Conservation (phyloP, 2,329 filamentous ascomycete genomes). For the Akanthomyces uredinophilus region DNA sequence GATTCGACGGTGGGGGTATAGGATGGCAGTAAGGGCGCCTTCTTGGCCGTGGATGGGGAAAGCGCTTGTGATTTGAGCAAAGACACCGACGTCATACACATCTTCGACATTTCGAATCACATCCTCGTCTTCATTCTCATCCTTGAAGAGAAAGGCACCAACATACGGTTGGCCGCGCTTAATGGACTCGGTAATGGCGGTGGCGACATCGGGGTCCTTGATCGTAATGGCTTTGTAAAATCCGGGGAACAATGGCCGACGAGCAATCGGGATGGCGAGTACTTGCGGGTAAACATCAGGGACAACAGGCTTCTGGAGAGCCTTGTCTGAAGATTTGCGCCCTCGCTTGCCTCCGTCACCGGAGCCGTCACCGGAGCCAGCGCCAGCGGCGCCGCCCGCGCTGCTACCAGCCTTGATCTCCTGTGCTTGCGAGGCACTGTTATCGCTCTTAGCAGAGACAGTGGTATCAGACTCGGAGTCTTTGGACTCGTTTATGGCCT, state of each 20-base stretch:
- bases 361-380: slow-evolving; percentile 35
- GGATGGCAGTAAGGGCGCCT: slow-evolving; percentile 79
- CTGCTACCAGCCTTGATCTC: slow-evolving; percentile 47
- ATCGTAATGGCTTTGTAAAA: slow-evolving; percentile 99
- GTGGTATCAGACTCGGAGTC: slow-evolving; percentile 35
- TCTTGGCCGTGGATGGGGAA: slow-evolving; percentile 88
- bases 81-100: slow-evolving; percentile 93
- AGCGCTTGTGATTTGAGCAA: slow-evolving; percentile 94
- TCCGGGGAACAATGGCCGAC: slow-evolving; percentile 88
- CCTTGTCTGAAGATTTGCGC: slow-evolving; percentile 65
- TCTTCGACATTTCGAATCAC: slow-evolving; percentile 86
- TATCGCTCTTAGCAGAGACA: slow-evolving; percentile 43
- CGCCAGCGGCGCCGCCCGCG: slow-evolving; percentile 47
- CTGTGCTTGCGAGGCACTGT: slow-evolving; percentile 26
- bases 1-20: slow-evolving; percentile 94
- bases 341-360: slow-evolving; percentile 66
- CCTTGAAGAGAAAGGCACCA: slow-evolving; percentile 93
- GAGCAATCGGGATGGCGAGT: slow-evolving; percentile 92
- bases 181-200: slow-evolving; percentile 92
- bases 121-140: slow-evolving; percentile 90
- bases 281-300: slow-evolving; percentile 97
- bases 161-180: slow-evolving; percentile 97
- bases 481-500: slow-evolving; percentile 44
- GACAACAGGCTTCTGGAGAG: slow-evolving; percentile 79
- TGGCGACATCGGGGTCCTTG: slow-evolving; percentile 82